Base-by-base conservation (phyloP, 441 rosid species). In the Euphorbia celastroides region DNA sequence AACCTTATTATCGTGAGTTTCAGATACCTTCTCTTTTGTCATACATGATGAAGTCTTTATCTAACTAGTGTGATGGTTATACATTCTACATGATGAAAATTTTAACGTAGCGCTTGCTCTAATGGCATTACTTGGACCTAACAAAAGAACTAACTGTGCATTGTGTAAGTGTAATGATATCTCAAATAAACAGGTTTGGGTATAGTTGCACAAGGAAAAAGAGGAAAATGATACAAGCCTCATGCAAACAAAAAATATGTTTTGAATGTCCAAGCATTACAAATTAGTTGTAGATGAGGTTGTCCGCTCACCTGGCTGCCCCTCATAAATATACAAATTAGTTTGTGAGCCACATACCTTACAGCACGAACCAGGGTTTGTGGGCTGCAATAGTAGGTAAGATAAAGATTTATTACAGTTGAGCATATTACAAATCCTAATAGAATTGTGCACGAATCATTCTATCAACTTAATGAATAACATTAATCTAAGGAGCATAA, bases 281-380 rank as follows among this genome's bases (percentile, higher is more conserved):
- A n/a, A n/a, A n/a, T n/a, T n/a, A n/a, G n/a, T n/a, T n/a, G n/a
- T n/a, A n/a, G n/a, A n/a, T n/a, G n/a, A n/a, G n/a, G n/a, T n/a
- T n/a, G n/a, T n/a, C n/a, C n/a, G n/a, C n/a, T n/a, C n/a, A 36
- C 42, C 12, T 36, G 42, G 34, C 62, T 38, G 17, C 50, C 52
- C 60, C 34, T 31, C 60, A 27, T 17, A 65, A 31, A 59, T 32
- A 42, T 17, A 36, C 16, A 30, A 25, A 20, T 23, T 57, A 65
- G 70, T 52, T 54, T 28, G 41, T 48, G 57, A 57, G 66, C 62
- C 73, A 73, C 83, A 74, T 82, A 95, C 99, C 98, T 92, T 73
- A 95, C 73, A 70, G 97, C 96, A 79, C 98, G 99, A 71, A 95
- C 99, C 81, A 95, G 78, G 26, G 98, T 95, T 81, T 92, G 98